phyloP scores from a whole-genome alignment of 148 eudicot genomes.

The Persicaria tinctoria region DNA sequence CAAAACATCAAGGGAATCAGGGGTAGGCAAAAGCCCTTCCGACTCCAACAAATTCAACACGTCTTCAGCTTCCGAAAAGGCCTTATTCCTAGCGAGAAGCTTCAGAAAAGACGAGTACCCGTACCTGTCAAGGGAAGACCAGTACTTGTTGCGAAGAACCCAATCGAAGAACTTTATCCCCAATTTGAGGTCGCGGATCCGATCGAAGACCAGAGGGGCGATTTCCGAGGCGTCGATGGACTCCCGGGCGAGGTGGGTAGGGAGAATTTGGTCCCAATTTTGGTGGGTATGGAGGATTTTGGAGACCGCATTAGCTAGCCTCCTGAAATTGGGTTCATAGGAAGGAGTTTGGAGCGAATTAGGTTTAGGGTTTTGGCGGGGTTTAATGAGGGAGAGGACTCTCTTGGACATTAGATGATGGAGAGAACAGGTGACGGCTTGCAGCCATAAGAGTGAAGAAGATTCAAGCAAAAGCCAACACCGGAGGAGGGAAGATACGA shows the following conservation, averaged over 20 bases:
- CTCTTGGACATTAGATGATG: conserved; percentile 54
- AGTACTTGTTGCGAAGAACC: conserved; percentile 34
- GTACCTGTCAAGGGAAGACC: conserved; percentile 52
- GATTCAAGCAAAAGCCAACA: background rate
- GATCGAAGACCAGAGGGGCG: conserved; percentile 71
- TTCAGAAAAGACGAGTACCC: conserved; percentile 79
- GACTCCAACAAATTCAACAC: conserved; percentile 37
- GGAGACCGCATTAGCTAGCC: conserved; percentile 42
- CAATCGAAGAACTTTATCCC: conserved; percentile 75
- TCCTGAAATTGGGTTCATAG: conserved; percentile 34
- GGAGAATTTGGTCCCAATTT: conserved; percentile 60
- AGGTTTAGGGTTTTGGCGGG: conserved; percentile 41
- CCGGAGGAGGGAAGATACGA: too few species aligned
- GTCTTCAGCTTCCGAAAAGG: conserved; percentile 52
- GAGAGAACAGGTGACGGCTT: conserved; percentile 7
- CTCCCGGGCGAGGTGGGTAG: conserved; percentile 41
- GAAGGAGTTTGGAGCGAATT: conserved; percentile 20
- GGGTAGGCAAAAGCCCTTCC: conserved; percentile 39
- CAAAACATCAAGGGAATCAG: conserved; percentile 50
- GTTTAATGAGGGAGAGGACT: conserved; percentile 64
- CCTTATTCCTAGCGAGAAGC: conserved; percentile 49
- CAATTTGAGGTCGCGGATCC: conserved; percentile 45
- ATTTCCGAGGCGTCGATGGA: conserved; percentile 58
- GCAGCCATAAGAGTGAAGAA: conserved; percentile 11
- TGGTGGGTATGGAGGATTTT: conserved; percentile 41